phyloP scores from a whole-genome alignment of 441 rosid genomes.

The Populus trichocarpa region DNA sequence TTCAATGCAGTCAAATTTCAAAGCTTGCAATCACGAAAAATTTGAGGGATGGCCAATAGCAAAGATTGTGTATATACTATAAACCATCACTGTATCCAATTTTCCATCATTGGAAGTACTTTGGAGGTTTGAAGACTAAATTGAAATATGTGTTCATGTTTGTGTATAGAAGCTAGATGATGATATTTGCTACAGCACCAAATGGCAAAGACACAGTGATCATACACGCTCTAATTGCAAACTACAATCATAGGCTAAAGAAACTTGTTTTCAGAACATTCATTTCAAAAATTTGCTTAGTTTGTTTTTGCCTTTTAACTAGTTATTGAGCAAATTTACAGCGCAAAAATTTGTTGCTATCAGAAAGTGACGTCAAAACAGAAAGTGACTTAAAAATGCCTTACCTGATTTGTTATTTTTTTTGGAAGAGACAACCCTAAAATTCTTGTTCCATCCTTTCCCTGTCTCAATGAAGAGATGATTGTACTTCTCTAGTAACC shows the following conservation, averaged over 20 bases:
- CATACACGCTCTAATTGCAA: neutral
- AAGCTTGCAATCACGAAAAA: neutral
- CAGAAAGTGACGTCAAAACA: neutral
- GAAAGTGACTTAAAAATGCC: neutral
- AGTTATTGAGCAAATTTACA: neutral
- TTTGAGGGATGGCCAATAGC: neutral
- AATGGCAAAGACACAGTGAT: neutral
- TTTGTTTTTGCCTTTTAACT: neutral
- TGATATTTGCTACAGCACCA: neutral
- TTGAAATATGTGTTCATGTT: neutral
- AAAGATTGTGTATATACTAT: neutral
- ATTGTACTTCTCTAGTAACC: conserved; percentile 56
- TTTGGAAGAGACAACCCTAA: conserved; percentile 30
- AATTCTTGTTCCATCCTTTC: conserved; percentile 27
- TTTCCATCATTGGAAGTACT: neutral
- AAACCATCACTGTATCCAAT: neutral
- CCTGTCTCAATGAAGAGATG: conserved; percentile 36
- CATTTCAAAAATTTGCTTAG: neutral
- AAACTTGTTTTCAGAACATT: neutral
- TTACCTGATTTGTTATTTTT: conserved; percentile 46
- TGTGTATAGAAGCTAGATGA: neutral
- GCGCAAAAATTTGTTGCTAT: neutral
- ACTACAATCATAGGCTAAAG: neutral
- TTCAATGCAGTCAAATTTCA: neutral
- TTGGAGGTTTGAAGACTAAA: neutral